phyloP scores from a whole-genome alignment of 2,329 filamentous ascomycete species.

The Periconia macrospinosa region DNA sequence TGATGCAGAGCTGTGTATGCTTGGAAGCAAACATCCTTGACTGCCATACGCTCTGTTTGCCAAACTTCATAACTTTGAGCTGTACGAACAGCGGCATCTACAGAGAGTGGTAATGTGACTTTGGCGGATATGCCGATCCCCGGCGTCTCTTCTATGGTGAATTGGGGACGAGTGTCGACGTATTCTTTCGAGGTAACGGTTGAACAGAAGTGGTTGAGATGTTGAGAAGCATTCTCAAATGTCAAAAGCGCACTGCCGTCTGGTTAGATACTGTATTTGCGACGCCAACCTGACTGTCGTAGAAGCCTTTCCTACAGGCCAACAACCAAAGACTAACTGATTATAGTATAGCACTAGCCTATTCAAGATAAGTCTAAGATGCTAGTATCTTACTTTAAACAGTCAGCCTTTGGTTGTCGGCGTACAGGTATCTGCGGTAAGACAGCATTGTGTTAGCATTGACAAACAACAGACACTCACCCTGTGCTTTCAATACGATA shows the following conservation, averaged over 20 bases:
- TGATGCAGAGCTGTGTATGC: slow-evolving; percentile 72
- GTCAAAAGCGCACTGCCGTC: slow-evolving; percentile 65
- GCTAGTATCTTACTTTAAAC: no score
- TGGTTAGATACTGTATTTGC: not conserved
- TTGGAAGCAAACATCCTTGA: slow-evolving; percentile 80
- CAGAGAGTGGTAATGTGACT: slow-evolving; percentile 70
- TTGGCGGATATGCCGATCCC: slow-evolving; percentile 53
- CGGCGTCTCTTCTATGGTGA: slow-evolving; percentile 55
- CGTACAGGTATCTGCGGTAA: not conserved
- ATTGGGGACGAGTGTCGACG: slow-evolving; percentile 69
- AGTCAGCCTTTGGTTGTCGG: no score
- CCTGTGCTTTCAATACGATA: slow-evolving; percentile 28
- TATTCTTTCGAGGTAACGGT: slow-evolving; percentile 61
- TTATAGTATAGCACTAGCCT: no score
- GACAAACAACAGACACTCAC: slow-evolving; percentile 14
- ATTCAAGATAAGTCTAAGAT: no score
- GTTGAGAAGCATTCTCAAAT: slow-evolving; percentile 71
- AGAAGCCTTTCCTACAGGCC: not conserved
- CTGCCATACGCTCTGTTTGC: slow-evolving; percentile 71
- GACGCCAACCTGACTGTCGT: not conserved
- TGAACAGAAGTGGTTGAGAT: slow-evolving; percentile 80
- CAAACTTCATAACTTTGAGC: slow-evolving; percentile 60
- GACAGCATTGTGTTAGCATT: not conserved
- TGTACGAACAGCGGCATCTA: slow-evolving; percentile 64
- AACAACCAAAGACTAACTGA: no score